phyloP scores from a whole-genome alignment of 2,329 filamentous ascomycete genomes.

The Didymella pomorum region DNA sequence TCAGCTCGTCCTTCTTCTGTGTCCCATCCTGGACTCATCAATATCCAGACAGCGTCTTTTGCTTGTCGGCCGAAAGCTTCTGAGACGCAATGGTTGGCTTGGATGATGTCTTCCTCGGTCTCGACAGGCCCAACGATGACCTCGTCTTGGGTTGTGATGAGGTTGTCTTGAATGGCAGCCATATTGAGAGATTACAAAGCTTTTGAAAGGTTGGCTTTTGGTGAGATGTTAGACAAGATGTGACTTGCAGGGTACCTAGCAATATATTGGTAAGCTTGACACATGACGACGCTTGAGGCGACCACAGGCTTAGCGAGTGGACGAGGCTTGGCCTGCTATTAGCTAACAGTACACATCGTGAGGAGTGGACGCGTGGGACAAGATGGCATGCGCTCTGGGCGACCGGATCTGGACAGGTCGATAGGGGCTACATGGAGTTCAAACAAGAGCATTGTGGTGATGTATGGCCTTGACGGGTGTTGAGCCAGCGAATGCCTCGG shows the following conservation, averaged over 20 bases:
- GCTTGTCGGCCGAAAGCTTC: slow-evolving; percentile 61
- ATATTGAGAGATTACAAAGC: slow-evolving; percentile 13
- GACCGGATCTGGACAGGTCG: not conserved
- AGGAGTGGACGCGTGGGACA: not conserved
- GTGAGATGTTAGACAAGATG: not conserved
- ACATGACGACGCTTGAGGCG: slow-evolving; percentile 8
- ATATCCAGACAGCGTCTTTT: slow-evolving; percentile 61
- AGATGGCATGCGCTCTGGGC: not conserved
- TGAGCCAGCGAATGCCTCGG: not conserved
- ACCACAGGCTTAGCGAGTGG: slow-evolving; percentile 14
- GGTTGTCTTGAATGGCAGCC: slow-evolving; percentile 21
- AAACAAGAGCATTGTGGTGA: not conserved
- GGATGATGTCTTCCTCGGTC: slow-evolving; percentile 34
- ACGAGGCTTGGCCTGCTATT: slow-evolving; percentile 10
- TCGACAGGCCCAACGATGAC: slow-evolving; percentile 30
- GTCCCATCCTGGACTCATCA: slow-evolving; percentile 64
- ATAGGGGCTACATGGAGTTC: not conserved
- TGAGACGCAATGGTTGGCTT: slow-evolving; percentile 45
- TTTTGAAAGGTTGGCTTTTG: not conserved
- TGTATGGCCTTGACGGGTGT: not conserved
- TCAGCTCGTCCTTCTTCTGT: slow-evolving; percentile 55
- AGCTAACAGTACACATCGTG: slow-evolving; percentile 10
- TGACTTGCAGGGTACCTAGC: not conserved
- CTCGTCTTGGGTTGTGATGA: slow-evolving; percentile 21
- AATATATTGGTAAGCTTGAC: not conserved